Evolutionary conservation across 1,284 basidiomycete species (phyloP).

Genomic region (Puccinia brachypodii): DNA sequence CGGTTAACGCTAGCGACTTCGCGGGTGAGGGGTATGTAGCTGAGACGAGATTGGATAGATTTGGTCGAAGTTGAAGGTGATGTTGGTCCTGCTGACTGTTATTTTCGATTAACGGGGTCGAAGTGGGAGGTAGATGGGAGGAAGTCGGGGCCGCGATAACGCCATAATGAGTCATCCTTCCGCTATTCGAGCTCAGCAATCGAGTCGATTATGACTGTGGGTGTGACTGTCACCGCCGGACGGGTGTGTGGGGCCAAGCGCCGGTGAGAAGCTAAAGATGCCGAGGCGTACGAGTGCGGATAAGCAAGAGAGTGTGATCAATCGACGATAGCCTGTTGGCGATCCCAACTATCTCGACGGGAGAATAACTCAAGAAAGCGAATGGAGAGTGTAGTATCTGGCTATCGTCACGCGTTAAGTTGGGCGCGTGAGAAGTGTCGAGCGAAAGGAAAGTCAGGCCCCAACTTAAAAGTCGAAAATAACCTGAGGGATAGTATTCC

Average conservation of each 20-base stretch:
- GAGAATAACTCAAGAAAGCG: neutral
- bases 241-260: neutral
- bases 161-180: slow-evolving; percentile 14
- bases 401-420: slow-evolving; percentile 18
- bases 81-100: neutral
- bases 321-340: neutral
- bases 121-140: neutral
- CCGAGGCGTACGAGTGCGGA: neutral
- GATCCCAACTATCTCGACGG: slow-evolving; percentile 11
- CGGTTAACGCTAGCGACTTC: neutral
- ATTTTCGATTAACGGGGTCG: neutral
- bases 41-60: neutral
- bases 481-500: neutral
- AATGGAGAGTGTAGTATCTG: neutral
- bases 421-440: slow-evolving; percentile 33
- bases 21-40: neutral
- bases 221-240: too few species aligned
- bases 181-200: neutral
- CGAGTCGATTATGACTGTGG: too few species aligned
- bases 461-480: slow-evolving; percentile 11
- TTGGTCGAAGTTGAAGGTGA: neutral
- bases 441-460: neutral
- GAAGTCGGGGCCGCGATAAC: neutral
- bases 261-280: slow-evolving; percentile 2
- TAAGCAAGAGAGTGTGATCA: slow-evolving; percentile 15